Conservation (phyloP, 331 rosid species). For the Saraca asoca region DNA sequence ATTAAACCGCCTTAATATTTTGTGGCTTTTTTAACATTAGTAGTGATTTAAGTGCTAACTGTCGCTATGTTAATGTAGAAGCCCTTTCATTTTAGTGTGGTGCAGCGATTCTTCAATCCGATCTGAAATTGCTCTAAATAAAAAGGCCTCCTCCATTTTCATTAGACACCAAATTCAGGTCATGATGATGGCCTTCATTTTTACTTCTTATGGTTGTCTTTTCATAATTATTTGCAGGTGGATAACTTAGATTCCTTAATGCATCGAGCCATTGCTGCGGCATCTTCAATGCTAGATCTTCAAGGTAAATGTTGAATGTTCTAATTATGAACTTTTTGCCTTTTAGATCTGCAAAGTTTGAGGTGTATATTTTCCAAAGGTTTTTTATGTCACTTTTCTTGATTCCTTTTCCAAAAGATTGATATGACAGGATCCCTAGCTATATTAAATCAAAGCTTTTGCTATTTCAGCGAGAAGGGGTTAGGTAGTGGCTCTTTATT, state of each 20-base stretch:
- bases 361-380: neutral
- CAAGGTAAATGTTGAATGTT: slow-evolving; percentile 53
- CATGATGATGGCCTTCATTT: slow-evolving; percentile 55
- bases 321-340: slow-evolving; percentile 2
- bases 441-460: slow-evolving; percentile 77
- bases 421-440: slow-evolving; percentile 68
- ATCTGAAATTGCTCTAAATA: slow-evolving; percentile 40
- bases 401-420: slow-evolving; percentile 48
- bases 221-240: slow-evolving; percentile 52
- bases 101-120: no score
- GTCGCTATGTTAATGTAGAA: no score
- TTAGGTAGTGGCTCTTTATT: slow-evolving; percentile 57
- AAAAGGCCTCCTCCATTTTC: slow-evolving; percentile 92
- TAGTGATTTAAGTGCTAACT: no score
- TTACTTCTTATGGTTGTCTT: slow-evolving; percentile 28
- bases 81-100: no score
- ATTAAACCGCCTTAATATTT: no score
- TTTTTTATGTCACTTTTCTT: slow-evolving; percentile 35
- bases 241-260: slow-evolving; percentile 76
- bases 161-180: slow-evolving; percentile 73
- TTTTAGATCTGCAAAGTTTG: slow-evolving; percentile 7
- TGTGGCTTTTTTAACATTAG: no score
- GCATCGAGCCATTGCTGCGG: slow-evolving; percentile 70
- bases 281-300: slow-evolving; percentile 74
- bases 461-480: slow-evolving; percentile 93